phyloP scores from a whole-genome alignment of 208 protist genomes.

The Novymonas esmeraldas region DNA sequence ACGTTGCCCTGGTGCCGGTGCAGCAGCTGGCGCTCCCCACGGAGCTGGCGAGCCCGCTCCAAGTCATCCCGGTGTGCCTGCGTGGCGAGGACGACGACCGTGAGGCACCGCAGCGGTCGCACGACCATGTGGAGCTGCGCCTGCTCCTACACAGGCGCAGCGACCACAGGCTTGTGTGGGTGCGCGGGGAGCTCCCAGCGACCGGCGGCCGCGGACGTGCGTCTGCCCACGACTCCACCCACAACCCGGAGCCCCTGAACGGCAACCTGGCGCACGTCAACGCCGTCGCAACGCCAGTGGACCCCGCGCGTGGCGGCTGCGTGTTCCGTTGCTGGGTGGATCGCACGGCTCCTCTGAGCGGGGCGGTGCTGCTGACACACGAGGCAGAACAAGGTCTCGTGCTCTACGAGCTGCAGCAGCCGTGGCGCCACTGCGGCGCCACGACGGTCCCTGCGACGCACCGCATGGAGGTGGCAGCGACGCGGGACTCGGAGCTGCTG shows the following conservation, averaged over 20 bases:
- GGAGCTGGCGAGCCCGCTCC: slow-evolving; percentile 28
- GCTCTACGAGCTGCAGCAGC: slow-evolving; percentile 21
- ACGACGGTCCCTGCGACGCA: not conserved
- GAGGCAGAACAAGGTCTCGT: slow-evolving; percentile 31
- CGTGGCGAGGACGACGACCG: slow-evolving; percentile 21
- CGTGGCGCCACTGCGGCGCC: not conserved
- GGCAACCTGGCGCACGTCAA: slow-evolving; percentile 8
- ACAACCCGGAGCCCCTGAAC: not conserved
- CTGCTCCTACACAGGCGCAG: slow-evolving; percentile 39
- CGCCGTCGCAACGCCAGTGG: slow-evolving; percentile 10
- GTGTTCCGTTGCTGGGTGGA: slow-evolving; percentile 47
- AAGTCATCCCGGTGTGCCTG: slow-evolving; percentile 31
- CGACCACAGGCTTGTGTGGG: slow-evolving; percentile 40
- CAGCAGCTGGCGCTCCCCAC: slow-evolving; percentile 28
- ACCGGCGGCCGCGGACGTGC: not conserved
- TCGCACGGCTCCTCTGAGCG: slow-evolving; percentile 36
- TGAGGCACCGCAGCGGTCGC: slow-evolving; percentile 12
- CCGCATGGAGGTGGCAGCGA: slow-evolving; percentile 26
- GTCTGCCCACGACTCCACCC: not conserved
- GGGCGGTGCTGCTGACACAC: slow-evolving; percentile 34
- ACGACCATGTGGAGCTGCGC: slow-evolving; percentile 27
- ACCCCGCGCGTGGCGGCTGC: not conserved
- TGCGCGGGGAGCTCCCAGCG: slow-evolving; percentile 7
- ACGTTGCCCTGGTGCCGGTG: slow-evolving; percentile 25
- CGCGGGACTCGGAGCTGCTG: slow-evolving; percentile 41